Evolutionary conservation across 768 basidiomycete genomes (phyloP).

Genomic region (Naganishia friedmannii): DNA sequence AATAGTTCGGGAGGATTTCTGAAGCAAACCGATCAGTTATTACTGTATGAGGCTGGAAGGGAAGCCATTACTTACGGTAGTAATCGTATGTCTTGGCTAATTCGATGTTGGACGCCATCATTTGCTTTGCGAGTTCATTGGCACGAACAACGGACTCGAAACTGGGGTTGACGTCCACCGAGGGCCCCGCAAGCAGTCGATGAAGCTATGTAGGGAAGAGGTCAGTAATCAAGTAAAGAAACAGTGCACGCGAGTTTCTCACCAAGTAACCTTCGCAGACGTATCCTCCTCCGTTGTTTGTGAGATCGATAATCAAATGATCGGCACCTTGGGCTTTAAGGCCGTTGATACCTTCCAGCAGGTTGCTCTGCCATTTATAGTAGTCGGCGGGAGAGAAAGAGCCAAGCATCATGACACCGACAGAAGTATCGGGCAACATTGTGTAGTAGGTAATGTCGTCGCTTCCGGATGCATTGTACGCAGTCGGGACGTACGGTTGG

Average conservation of each 20-base stretch:
- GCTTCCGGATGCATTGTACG: slow-evolving; percentile 57
- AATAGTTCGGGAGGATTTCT: slow-evolving; percentile 9
- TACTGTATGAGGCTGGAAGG: background rate
- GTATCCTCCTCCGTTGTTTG: slow-evolving; percentile 67
- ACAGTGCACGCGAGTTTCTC: background rate
- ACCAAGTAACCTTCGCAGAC: slow-evolving; percentile 54
- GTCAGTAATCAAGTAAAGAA: background rate
- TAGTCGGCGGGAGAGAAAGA: slow-evolving; percentile 60
- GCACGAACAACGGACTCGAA: slow-evolving; percentile 61
- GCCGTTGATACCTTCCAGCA: slow-evolving; percentile 55
- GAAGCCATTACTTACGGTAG: background rate
- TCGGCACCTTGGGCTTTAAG: slow-evolving; percentile 59
- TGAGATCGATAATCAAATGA: slow-evolving; percentile 61
- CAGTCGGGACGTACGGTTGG: slow-evolving; percentile 56
- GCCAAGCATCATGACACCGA: slow-evolving; percentile 51
- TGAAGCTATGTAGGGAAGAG: slow-evolving; percentile 52
- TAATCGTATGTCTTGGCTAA: slow-evolving; percentile 14
- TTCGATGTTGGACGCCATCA: slow-evolving; percentile 59
- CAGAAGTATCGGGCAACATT: slow-evolving; percentile 57
- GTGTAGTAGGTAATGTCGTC: slow-evolving; percentile 62
- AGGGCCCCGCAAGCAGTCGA: slow-evolving; percentile 59
- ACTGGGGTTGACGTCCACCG: slow-evolving; percentile 43
- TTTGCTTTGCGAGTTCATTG: slow-evolving; percentile 62
- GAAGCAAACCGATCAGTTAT: background rate
- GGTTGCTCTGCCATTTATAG: slow-evolving; percentile 59